Base-by-base conservation (phyloP, 1,284 basidiomycete genomes). In the Mycosarcoma maydis region DNA sequence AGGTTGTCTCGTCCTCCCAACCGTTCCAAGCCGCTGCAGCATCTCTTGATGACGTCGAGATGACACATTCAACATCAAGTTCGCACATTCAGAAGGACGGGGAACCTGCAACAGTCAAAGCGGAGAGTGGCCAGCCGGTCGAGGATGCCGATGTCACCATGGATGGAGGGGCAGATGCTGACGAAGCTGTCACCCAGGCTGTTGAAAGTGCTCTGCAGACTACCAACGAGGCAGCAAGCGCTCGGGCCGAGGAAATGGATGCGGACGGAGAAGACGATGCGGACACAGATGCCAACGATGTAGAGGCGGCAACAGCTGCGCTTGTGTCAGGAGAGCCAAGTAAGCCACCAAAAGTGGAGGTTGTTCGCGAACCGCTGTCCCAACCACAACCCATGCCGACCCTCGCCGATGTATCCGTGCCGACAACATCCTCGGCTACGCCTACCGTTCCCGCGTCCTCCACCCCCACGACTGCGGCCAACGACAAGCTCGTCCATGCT, bases 111-210 rank as follows among this genome's bases (percentile, higher is more conserved):
- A 49, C 49, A 33, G 36, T 8, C 17, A 29, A 44, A n/a, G 42
- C 32, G 10, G 14, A 37, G 19, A 16, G n/a, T 20, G 44, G 20
- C 14, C 19, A 48, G 36, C 6, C 16, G 22, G 19, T 47, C 27
- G 24, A 46, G 3, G 27, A 32, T 24, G 54, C 24, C 11, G 58
- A 68, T 29, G 39, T 61, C 24, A 58, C 43, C 7, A 61, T 62
- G 58, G 59, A 54, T 41, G 46, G 38, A 38, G 81, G 78, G 4
- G 72, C 50, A 30, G 80, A 80, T n/a, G 61, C 56, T 5, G 74
- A 78, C 39, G 57, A 45, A 17, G 44, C 74, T 8, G 73, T 68
- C 14, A 75, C 76, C n/a, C 59, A 45, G 33, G 74, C 73, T 13
- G 69, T 62, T 0, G 77, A 73, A 4, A 59, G 77, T 23, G 77